Evolutionary conservation across 2,329 filamentous ascomycete species (phyloP).

Genomic region (Lasiodiplodia theobromae): DNA sequence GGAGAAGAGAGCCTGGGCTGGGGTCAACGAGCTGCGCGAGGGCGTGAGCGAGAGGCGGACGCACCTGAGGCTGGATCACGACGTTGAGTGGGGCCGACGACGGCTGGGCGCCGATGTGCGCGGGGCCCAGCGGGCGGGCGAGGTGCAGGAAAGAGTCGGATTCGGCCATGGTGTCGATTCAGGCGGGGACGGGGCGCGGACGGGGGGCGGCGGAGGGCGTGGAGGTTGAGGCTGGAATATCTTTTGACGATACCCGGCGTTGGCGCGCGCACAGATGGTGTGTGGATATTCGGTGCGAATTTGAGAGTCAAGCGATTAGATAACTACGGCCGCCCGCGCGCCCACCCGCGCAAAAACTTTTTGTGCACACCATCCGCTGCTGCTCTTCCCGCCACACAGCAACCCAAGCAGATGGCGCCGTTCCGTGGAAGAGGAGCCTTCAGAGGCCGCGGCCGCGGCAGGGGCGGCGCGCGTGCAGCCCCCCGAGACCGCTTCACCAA

Average conservation of each 20-base stretch:
- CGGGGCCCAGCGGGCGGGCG: constrained; percentile 86
- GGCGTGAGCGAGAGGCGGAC: constrained; percentile 36
- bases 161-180: constrained; percentile 73
- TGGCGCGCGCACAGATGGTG: constrained; percentile 28
- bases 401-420: constrained; percentile 4
- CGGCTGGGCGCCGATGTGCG: constrained; percentile 77
- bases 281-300: constrained; percentile 31
- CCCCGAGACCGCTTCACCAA: constrained; percentile 12
- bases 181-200: constrained; percentile 8
- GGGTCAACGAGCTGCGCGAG: constrained; percentile 19
- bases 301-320: constrained; percentile 29
- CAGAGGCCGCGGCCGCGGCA: constrained; percentile 33
- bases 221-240: constrained; percentile 28
- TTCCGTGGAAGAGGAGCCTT: constrained; percentile 40
- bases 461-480: constrained; percentile 10
- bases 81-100: constrained; percentile 92
- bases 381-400: background rate
- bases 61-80: constrained; percentile 92
- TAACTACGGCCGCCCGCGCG: constrained; percentile 24
- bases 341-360: constrained; percentile 21
- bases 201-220: constrained; percentile 21
- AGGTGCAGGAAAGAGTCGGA: constrained; percentile 92
- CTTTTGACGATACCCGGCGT: constrained; percentile 29
- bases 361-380: background rate
- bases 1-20: constrained; percentile 66